Percentiles rank a stretch among this genome's conserved stretches.
Conservation (phyloP, 306 rosid species). For the Lithocarpus polystachyus region DNA sequence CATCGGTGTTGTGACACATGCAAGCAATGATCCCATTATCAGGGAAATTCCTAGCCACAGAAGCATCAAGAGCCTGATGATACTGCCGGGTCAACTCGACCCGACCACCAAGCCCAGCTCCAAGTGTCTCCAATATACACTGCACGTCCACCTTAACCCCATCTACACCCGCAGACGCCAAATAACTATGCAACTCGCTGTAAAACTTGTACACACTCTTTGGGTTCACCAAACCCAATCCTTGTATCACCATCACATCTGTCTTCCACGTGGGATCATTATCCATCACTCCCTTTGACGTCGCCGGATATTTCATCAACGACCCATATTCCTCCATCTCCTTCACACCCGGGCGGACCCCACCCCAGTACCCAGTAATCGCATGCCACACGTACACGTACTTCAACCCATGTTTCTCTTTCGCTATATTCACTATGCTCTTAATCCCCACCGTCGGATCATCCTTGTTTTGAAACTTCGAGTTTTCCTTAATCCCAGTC, state of each 20-base stretch:
- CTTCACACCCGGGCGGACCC: conserved; percentile 65
- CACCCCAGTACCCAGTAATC: conserved; percentile 95
- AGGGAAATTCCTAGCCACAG: conserved; percentile 66
- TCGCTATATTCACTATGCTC: conserved; percentile 55
- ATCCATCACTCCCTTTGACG: conserved; percentile 58
- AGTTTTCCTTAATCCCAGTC: conserved; percentile 67
- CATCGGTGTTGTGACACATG: conserved; percentile 95
- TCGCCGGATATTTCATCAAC: conserved; percentile 43
- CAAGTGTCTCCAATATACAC: conserved; percentile 82
- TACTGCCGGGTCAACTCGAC: conserved; percentile 71
- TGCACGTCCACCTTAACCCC: conserved; percentile 97
- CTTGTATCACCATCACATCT: conserved; percentile 53
- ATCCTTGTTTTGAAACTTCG: conserved; percentile 56
- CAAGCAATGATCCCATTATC: conserved; percentile 88
- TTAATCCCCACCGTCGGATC: conserved; percentile 55
- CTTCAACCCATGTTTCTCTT: conserved; percentile 58
- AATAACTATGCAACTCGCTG: conserved; percentile 62
- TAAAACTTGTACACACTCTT: conserved; percentile 61
- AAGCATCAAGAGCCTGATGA: conserved; percentile 88
- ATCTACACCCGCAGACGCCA: conserved; percentile 73
- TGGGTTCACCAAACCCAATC: conserved; percentile 74
- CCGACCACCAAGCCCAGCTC: conserved; percentile 76
- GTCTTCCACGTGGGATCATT: conserved; percentile 83
- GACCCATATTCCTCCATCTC: conserved; percentile 68
- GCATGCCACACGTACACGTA: conserved; percentile 96